Percentiles rank a stretch among this genome's conserved stretches.
Conservation (phyloP, 2,329 filamentous ascomycete species). For the Neofusicoccum kwambonambiense region DNA sequence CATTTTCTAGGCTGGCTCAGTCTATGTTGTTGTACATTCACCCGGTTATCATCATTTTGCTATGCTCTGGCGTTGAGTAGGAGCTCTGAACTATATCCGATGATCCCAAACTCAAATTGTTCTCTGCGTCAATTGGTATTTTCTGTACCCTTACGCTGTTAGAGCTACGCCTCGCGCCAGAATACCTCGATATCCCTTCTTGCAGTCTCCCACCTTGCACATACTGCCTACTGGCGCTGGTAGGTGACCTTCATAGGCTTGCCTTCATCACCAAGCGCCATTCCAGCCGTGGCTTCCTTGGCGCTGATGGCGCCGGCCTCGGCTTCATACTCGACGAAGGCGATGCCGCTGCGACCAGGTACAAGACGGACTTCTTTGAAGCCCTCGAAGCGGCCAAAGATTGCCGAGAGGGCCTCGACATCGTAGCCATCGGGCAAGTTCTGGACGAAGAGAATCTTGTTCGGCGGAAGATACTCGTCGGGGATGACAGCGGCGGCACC, state of each 20-base stretch:
- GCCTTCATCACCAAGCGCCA: constrained; percentile 70
- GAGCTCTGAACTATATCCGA: background rate
- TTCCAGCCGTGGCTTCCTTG: constrained; percentile 88
- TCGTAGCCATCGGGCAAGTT: constrained; percentile 86
- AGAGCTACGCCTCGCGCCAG: background rate
- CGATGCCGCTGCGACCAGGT: constrained; percentile 81
- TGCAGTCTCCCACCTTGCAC: background rate
- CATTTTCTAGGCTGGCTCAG: constrained; percentile 62
- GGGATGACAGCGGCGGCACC: constrained; percentile 72
- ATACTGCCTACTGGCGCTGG: constrained; percentile 69
- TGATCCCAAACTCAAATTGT: background rate
- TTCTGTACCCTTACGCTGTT: background rate
- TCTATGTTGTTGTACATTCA: background rate
- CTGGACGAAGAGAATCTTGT: constrained; percentile 94
- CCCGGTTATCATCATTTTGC: background rate
- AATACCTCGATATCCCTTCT: constrained; percentile 1
- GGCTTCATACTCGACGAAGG: constrained; percentile 93
- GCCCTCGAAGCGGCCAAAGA: constrained; percentile 88
- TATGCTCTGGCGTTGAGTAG: background rate
- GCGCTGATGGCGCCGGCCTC: constrained; percentile 87
- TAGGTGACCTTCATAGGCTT: constrained; percentile 93
- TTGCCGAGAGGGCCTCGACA: constrained; percentile 71
- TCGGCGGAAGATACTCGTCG: constrained; percentile 97
- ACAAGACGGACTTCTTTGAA: constrained; percentile 92
- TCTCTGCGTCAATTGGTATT: background rate